Percentiles rank a stretch among this genome's conserved stretches.
Evolutionary conservation across 345 rosid genomes (phyloP).

Genomic region (Barbarea vulgaris): DNA sequence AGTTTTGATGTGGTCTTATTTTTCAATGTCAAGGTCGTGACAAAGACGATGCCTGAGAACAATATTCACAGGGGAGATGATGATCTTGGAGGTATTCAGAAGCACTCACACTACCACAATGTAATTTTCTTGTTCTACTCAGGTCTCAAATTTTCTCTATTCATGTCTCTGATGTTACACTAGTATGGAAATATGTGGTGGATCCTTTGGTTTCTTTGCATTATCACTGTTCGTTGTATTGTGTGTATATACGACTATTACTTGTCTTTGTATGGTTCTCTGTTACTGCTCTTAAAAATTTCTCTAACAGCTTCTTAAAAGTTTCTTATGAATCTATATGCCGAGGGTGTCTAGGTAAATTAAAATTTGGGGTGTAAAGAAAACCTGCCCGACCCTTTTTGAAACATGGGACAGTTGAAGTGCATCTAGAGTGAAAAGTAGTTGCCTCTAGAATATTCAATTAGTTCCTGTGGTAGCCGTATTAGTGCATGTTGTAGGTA

Average conservation of each 20-base stretch:
- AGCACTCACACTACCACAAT: constrained; percentile 87
- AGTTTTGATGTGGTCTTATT: background rate
- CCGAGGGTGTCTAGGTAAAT: constrained; percentile 6
- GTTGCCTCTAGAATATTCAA: background rate
- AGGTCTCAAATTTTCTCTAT: background rate
- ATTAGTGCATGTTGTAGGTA: background rate
- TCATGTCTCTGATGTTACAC: background rate
- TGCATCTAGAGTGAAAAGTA: constrained; percentile 1
- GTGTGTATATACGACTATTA: background rate
- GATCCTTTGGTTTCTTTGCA: background rate
- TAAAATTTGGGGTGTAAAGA: background rate
- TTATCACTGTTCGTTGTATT: background rate
- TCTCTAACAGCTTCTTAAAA: background rate
- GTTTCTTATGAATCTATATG: constrained; percentile 11
- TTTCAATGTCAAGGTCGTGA: constrained; percentile 56
- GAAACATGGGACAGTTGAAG: background rate
- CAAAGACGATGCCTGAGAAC: constrained; percentile 91
- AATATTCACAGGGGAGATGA: constrained; percentile 78
- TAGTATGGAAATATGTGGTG: background rate
- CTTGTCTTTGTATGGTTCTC: background rate
- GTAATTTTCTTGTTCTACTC: constrained; percentile 45
- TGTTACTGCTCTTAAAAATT: background rate
- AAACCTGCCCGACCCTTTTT: background rate
- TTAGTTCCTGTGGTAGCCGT: background rate
- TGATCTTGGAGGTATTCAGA: constrained; percentile 82